Evolutionary conservation across 495 filamentous ascomycete genomes (phyloP), one percentile per base, ranked within the genome.

Genomic region (Hyphodiscus hymeniophilus): DNA sequence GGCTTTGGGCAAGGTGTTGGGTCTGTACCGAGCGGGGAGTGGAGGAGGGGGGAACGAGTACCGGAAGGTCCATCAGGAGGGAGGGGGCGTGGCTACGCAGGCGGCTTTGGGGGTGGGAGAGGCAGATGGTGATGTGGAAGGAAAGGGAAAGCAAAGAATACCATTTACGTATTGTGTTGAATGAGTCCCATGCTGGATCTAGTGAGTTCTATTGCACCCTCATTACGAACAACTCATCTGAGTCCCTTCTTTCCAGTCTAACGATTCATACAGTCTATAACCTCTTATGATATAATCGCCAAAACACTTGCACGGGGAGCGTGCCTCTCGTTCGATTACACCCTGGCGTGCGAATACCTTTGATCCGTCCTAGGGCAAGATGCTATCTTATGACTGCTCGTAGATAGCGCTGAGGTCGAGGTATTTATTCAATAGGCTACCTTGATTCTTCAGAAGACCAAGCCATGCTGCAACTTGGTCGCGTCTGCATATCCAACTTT

Each of bases 21-120:
- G 15, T 58, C 63, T 31, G 35, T 43, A 10, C 41, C 41, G 4
- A 43, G 41, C 13, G 64, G 63, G 2, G 64, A 67, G 38, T 67
- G 64, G 64, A 60, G 64, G 21, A 60, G 64, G 42, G 64, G 64
- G 12, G 64, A 67, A 45, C 46, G 54, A 43, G 31, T 65, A 17
- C 63, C 64, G 15, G 62, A 64, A 13, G 61, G 51, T 1, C 61
- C 60, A 16, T 36, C 47, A 7, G 47, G n/a, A n/a, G n/a, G 51
- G 8, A 50, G 54, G 8, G 45, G 55, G 33, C 48, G 50, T 16
- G 50, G 55, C 4, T 52, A 42, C 42, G 47, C 44, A 33, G 51
- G 43, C 30, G 50, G 55, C 17, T 50, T 36, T 50, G 50, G 47
- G 8, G 47, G 51, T 39, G 44, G 47, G 5, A 30, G 47, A 33